Evolutionary conservation across 352 stramenopile species (phyloP).

Genomic region (Globisporangium paroecandrum): DNA sequence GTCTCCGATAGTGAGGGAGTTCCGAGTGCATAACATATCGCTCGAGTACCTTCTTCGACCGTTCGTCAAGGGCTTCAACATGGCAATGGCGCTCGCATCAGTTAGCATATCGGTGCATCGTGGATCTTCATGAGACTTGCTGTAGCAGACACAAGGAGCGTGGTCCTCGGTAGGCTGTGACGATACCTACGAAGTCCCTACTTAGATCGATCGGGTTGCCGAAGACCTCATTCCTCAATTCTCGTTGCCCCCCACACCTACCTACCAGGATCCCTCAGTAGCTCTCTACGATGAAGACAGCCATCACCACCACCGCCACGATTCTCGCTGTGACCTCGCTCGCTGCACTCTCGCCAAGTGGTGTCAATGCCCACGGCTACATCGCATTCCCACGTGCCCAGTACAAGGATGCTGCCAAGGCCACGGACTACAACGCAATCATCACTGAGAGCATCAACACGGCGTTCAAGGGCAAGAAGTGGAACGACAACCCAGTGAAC

Average conservation of each 20-base stretch:
- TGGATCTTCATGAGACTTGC: background rate
- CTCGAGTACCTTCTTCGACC: background rate
- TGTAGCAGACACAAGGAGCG: background rate
- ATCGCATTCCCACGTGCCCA: constrained; percentile 38
- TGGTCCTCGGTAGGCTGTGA: background rate
- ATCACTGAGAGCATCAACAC: constrained; percentile 6
- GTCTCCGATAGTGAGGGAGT: background rate
- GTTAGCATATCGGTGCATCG: background rate
- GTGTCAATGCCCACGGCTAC: constrained; percentile 42
- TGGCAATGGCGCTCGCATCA: background rate
- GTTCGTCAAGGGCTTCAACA: background rate
- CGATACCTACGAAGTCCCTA: background rate
- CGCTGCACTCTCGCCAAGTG: background rate
- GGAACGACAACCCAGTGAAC: constrained; percentile 36
- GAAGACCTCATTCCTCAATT: background rate
- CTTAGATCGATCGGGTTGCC: background rate
- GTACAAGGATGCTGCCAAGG: constrained; percentile 26
- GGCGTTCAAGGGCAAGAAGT: constrained; percentile 47
- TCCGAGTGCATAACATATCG: background rate
- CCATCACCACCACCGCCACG: background rate
- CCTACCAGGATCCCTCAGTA: background rate
- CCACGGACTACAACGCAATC: constrained; percentile 37
- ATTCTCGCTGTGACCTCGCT: background rate
- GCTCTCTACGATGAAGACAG: background rate
- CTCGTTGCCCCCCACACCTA: background rate